Evolutionary conservation across 2,329 filamentous ascomycete genomes (phyloP), one percentile per base, ranked within the genome.

Genomic region (Hymenoscyphus repandus): DNA sequence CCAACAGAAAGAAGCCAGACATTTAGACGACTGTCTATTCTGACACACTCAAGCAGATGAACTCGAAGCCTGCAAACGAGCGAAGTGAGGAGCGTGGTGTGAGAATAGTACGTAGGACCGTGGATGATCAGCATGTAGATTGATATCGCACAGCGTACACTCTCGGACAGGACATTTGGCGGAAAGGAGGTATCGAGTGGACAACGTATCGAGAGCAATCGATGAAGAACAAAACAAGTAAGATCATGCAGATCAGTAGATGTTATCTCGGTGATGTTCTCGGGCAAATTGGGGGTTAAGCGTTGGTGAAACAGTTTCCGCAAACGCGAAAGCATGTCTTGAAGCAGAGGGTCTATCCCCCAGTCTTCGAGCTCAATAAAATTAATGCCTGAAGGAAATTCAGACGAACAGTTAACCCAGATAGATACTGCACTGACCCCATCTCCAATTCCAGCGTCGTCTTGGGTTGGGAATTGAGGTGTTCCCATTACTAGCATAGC

Each of bases 61-160:
- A n/a, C 40, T 15, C 9, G 40, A 34, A 22, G 69, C 54, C 1
- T 51, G 30, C 18, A 60, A 64, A 12, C 76, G 62, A 17, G 58
- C 64, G 2, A 50, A 27, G 11, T 66, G 3, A 68, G 52, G 10
- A 78, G 65, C 9, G 65, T 67, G 0, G 64, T 68, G 52, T 80
- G 77, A 1, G 77, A 74, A 53, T 77, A 81, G 56, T 80, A 81
- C 7, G 77, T 78, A 27, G 77, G 72, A 0, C 77, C 78, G 10
- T 80, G 78, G 0, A 76, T 66, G 37, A 70, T 69, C 15, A 81
- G 70, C 72, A 80, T 75, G 64, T 77, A 79, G 0, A 79, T 68
- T 0, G 72, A 61, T 1, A 72, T 65, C 3, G 70, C 70, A 47
- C 71, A 73, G 7, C 76, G 74, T n/a, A 80, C 47, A 48, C 66